Base-by-base conservation (phyloP, 805 yeast genomes). In the Millerago galiae region DNA sequence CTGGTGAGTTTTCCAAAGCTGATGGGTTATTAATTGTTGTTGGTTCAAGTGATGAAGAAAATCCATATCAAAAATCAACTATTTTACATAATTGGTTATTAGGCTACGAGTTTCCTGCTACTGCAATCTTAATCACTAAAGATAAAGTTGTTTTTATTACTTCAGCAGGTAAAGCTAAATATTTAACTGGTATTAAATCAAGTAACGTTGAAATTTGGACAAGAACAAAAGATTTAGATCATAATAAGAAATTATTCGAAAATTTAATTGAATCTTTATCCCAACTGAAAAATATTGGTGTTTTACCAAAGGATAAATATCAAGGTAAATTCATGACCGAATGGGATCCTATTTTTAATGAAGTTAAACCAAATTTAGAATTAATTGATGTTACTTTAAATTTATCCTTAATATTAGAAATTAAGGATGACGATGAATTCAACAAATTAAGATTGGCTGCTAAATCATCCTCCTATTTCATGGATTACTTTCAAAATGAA, bases 31-130 rank as follows among this genome's bases (percentile, higher is more conserved):
- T 88, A 46, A 75, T 86, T 36, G 77, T 86, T 12, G 82, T 84
- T 37, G 98, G 97, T 11, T 84, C 95, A 8, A 70, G 86, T 35
- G 89, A 87, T 58, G 93, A 85, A 46, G 91, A 84, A 50, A 84
- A 88, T 60, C 95, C 95, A 37, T 89, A 87, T 63, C 88, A 84
- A 59, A 87, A 87, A 63, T 82, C 95, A 11, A 81, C 95, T 1
- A 81, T 84, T 35, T 64, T 90, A 37, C 97, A 90, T 60, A 83
- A 80, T 40, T 91, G 98, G 98, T 67, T 91, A 41, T 66, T 91
- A 38, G 96, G 97, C 4, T 91, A 90, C 60, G 98, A 93, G 60
- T 91, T 91, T 58, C 95, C 95, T n/a, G 93, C 93, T 39, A 89
- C 97, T 2, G 79, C 80, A 26, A 64, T 91, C 41, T 77, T 73